These are phyloP conservation scores for Botrytis pseudocinerea DNA, from an alignment of 2,329 filamentous ascomycete genomes.

Conservation along the genomic window DNA sequence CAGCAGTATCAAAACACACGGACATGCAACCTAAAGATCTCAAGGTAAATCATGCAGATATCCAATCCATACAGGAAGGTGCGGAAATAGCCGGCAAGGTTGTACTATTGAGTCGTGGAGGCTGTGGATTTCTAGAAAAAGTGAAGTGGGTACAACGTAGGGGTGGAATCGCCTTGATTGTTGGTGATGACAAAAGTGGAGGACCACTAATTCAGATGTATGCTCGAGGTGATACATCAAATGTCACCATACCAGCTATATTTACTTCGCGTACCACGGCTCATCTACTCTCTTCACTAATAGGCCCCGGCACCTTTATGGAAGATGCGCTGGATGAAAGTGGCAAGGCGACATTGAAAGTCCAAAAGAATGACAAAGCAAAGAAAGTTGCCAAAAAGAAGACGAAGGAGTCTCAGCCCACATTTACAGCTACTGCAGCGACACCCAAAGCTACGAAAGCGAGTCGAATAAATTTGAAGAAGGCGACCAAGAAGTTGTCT, in stretches of 20 bases:
- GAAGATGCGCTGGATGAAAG: constrained; percentile 62
- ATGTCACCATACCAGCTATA: constrained; percentile 88
- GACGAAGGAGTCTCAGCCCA: constrained; percentile 30
- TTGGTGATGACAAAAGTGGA: constrained; percentile 88
- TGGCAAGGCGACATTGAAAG: constrained; percentile 56
- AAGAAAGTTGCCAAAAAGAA: constrained; percentile 37
- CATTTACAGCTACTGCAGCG: constrained; percentile 37
- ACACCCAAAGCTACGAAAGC: constrained; percentile 36
- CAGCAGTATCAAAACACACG: constrained; percentile 44
- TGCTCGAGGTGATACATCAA: constrained; percentile 92
- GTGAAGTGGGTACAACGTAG: constrained; percentile 94
- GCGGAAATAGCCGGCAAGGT: constrained; percentile 94
- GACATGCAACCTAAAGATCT: constrained; percentile 32
- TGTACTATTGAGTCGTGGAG: constrained; percentile 85
- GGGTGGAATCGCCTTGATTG: constrained; percentile 85
- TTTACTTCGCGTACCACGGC: constrained; percentile 96
- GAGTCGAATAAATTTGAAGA: constrained; percentile 36
- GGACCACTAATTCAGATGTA: constrained; percentile 96
- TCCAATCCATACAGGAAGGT: constrained; percentile 85
- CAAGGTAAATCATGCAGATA: constrained; percentile 68
- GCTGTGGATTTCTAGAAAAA: constrained; percentile 95
- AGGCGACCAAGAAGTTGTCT: constrained; percentile 37
- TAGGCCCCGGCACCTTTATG: constrained; percentile 67
- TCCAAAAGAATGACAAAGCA: constrained; percentile 46
- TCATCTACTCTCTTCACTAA: constrained; percentile 84